Evolutionary conservation across 352 stramenopile species (phyloP).

Genomic region (Thraustochytrium striatum): DNA sequence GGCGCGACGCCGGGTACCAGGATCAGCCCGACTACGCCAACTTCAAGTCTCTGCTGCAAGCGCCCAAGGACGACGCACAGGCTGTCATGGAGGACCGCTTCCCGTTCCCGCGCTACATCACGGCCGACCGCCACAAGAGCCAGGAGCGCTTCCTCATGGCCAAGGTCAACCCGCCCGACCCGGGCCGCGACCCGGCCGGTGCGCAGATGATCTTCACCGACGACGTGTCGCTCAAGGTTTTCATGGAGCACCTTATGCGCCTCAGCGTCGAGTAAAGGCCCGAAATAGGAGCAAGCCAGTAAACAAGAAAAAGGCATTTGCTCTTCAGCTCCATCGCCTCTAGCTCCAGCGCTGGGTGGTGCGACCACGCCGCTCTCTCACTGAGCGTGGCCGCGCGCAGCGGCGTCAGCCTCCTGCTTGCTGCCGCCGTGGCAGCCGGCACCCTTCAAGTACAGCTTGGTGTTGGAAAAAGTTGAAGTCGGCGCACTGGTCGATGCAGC

Average conservation of each 20-base stretch:
- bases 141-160: conserved; percentile 99
- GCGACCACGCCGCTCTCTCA: too few relatives aligned
- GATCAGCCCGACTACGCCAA: conserved; percentile 90
- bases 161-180: conserved; percentile 96
- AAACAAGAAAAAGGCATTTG: too few relatives aligned
- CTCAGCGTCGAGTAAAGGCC: conserved; percentile 69
- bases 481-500: too few relatives aligned
- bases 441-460: too few relatives aligned
- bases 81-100: conserved; percentile 98
- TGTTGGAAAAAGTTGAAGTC: too few relatives aligned
- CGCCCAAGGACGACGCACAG: conserved; percentile 89
- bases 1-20: conserved; percentile 91
- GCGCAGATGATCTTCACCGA: conserved; percentile 96
- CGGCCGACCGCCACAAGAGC: conserved; percentile 99
- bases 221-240: conserved; percentile 98
- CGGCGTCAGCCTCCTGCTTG: too few relatives aligned
- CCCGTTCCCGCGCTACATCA: conserved; percentile 96
- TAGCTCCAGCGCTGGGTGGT: too few relatives aligned
- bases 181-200: conserved; percentile 86
- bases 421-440: too few relatives aligned
- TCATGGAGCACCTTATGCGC: conserved; percentile 98
- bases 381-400: too few relatives aligned
- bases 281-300: too few relatives aligned
- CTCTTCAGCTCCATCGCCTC: too few relatives aligned
- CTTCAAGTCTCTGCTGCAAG: conserved; percentile 96